Conservation (phyloP, 1,284 basidiomycete genomes). For the Fomitopsis betulina region DNA sequence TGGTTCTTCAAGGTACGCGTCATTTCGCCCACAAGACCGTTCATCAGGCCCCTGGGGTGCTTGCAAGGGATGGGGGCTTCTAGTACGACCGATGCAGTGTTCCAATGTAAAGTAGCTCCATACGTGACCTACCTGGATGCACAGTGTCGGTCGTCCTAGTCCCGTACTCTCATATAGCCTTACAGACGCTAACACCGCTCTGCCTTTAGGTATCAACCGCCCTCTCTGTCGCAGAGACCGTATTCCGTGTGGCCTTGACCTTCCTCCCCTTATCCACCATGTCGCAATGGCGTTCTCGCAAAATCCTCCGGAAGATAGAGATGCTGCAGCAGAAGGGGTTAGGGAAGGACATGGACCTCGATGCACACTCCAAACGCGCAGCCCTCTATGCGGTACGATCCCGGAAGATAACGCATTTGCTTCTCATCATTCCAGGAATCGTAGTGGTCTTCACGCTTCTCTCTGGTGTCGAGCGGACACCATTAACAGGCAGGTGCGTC, state of each 20-base stretch:
- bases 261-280: slow-evolving; percentile 64
- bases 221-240: slow-evolving; percentile 59
- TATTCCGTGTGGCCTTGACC: slow-evolving; percentile 64
- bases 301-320: slow-evolving; percentile 47
- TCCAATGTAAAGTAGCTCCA: not conserved
- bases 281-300: slow-evolving; percentile 46
- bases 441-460: slow-evolving; percentile 72
- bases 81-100: not conserved
- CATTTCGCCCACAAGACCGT: not conserved
- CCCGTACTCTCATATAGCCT: not conserved
- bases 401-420: slow-evolving; percentile 44
- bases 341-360: slow-evolving; percentile 32
- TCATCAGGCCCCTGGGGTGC: not conserved
- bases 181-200: slow-evolving; percentile 5
- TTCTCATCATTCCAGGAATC: slow-evolving; percentile 63
- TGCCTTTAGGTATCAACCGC: slow-evolving; percentile 41
- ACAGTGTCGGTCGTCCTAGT: not conserved
- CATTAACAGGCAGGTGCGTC: slow-evolving; percentile 68
- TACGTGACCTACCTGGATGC: not conserved
- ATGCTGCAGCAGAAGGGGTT: slow-evolving; percentile 42
- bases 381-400: slow-evolving; percentile 44
- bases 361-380: slow-evolving; percentile 40
- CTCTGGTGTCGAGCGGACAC: slow-evolving; percentile 77
- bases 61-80: not conserved
- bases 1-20: slow-evolving; percentile 43